Percentiles rank a stretch among this genome's conserved stretches.
Evolutionary conservation across 2,329 filamentous ascomycete genomes (phyloP).

Genomic region (Penicillium digitatum): DNA sequence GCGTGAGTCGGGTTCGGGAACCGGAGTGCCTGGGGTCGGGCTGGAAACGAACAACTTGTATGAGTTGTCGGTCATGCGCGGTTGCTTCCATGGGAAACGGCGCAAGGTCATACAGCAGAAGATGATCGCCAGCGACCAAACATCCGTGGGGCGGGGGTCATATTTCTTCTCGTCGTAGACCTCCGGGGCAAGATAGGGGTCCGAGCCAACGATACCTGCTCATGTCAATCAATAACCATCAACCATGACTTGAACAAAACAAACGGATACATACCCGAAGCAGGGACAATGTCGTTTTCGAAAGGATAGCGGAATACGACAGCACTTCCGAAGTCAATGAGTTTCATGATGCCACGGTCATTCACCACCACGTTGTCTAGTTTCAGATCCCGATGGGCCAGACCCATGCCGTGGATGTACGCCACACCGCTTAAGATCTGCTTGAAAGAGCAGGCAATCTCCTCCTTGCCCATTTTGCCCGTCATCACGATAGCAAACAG

Average conservation of each 20-base stretch:
- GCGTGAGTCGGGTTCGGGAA: slow-evolving; percentile 40
- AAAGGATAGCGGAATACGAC: slow-evolving; percentile 98
- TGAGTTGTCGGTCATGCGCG: slow-evolving; percentile 84
- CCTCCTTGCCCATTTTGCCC: slow-evolving; percentile 88
- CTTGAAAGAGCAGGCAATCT: slow-evolving; percentile 84
- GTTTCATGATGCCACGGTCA: slow-evolving; percentile 95
- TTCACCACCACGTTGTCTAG: slow-evolving; percentile 98
- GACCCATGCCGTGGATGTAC: slow-evolving; percentile 89
- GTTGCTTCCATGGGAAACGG: slow-evolving; percentile 95
- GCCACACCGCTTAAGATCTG: slow-evolving; percentile 93
- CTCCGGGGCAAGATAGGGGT: slow-evolving; percentile 94
- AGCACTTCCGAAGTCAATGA: slow-evolving; percentile 97
- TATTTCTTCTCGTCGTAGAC: slow-evolving; percentile 93
- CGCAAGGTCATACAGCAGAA: slow-evolving; percentile 98
- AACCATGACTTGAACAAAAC: neutral
- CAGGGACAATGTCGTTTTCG: slow-evolving; percentile 77
- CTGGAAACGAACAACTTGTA: slow-evolving; percentile 88
- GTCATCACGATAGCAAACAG: slow-evolving; percentile 99
- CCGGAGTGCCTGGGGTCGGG: slow-evolving; percentile 65
- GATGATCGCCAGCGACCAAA: slow-evolving; percentile 98
- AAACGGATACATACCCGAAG: slow-evolving; percentile 61
- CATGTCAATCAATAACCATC: slow-evolving; percentile 6
- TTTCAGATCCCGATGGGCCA: slow-evolving; percentile 93
- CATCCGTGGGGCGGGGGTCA: slow-evolving; percentile 87
- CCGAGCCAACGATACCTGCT: slow-evolving; percentile 73